These are phyloP conservation scores for Phialophora expanda DNA, from an alignment of 2,329 filamentous ascomycete genomes.

Conservation along the genomic window DNA sequence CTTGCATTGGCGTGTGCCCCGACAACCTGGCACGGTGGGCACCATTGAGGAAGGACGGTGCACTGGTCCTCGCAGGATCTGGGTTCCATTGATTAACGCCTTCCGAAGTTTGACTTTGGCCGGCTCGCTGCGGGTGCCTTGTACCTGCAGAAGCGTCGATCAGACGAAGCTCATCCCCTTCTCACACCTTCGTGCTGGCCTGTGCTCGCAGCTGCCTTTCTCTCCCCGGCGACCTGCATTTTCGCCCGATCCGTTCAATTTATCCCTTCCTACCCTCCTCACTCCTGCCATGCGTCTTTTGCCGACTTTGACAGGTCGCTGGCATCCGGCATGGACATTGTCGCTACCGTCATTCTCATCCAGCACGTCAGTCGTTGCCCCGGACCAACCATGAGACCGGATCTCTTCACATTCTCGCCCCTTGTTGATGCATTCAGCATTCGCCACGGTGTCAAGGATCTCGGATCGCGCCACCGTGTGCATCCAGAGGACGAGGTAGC, in stretches of 20 bases:
- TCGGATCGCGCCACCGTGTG: not conserved
- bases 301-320: conserved; percentile 9
- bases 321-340: conserved; percentile 3
- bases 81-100: not conserved
- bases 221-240: not conserved
- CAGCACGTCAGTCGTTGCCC: not conserved
- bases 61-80: not conserved
- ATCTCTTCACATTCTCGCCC: not conserved
- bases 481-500: not conserved
- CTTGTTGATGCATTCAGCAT: not conserved
- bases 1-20: conserved; percentile 20
- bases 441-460: not conserved
- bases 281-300: not conserved
- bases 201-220: not conserved
- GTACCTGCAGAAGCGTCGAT: conserved; percentile 26
- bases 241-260: conserved; percentile 19
- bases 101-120: conserved; percentile 3
- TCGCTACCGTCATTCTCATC: not conserved
- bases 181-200: not conserved
- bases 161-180: conserved; percentile 10
- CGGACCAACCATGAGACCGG: not conserved
- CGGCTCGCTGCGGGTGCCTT: not conserved
- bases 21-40: conserved; percentile 11
- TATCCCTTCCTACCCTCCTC: conserved; percentile 8
- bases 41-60: not conserved